phyloP scores from a whole-genome alignment of 306 rosid species.

The Dalbergia cochinchinensis region DNA sequence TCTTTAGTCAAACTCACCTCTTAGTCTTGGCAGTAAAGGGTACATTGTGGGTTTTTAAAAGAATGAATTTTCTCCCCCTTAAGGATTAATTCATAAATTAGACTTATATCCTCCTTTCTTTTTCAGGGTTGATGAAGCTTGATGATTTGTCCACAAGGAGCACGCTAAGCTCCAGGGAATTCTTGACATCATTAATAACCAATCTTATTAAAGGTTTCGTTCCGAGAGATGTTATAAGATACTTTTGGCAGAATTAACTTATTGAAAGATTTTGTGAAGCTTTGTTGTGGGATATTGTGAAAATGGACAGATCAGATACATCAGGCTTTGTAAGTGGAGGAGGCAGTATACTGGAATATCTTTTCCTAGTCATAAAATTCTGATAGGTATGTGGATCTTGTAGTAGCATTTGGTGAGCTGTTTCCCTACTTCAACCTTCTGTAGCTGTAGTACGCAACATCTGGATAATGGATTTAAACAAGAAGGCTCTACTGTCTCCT shows the following conservation, averaged over 20 bases:
- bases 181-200: conserved; percentile 52
- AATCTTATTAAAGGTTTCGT: conserved; percentile 80
- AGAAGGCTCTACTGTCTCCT: conserved; percentile 61
- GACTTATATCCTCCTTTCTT: conserved; percentile 26
- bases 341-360: conserved; percentile 51
- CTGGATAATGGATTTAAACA: conserved; percentile 84
- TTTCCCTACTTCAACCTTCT: conserved; percentile 55
- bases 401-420: conserved; percentile 53
- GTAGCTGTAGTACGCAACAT: conserved; percentile 50
- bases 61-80: not conserved
- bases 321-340: conserved; percentile 97
- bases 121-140: conserved; percentile 85
- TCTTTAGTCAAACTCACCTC: conserved; percentile 2
- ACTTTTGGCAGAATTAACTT: conserved; percentile 47
- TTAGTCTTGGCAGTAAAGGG: conserved; percentile 1
- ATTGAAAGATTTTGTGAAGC: conserved; percentile 43
- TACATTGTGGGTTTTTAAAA: not conserved
- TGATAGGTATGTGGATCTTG: conserved; percentile 47
- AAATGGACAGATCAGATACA: conserved; percentile 91
- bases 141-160: conserved; percentile 69
- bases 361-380: conserved; percentile 41
- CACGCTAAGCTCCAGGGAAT: conserved; percentile 75
- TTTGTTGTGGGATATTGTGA: conserved; percentile 37
- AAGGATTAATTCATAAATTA: conserved; percentile 5
- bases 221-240: conserved; percentile 94